A percentile compares a stretch with the other conserved stretches of the same genome.
Conservation (phyloP, 2,329 filamentous ascomycete species). For the Dactylellina haptotyla region DNA sequence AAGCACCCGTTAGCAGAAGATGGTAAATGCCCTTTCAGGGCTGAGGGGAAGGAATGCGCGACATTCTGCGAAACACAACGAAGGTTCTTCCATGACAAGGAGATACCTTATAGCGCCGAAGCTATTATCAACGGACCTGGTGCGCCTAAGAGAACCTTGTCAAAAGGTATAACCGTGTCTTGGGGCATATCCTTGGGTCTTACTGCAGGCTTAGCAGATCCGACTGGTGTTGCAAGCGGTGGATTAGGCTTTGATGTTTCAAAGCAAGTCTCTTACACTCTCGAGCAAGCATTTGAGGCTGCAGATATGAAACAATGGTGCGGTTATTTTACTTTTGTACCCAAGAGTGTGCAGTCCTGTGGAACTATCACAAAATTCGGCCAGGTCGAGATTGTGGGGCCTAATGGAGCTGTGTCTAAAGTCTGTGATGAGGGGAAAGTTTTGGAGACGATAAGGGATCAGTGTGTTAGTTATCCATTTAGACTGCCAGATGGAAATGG, state of each 20-base stretch:
- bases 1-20: background rate
- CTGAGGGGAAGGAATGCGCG: background rate
- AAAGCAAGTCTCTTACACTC: background rate
- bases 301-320: constrained; percentile 1
- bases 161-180: constrained; percentile 1
- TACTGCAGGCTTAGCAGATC: background rate
- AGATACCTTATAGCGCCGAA: constrained; percentile 5
- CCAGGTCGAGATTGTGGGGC: background rate
- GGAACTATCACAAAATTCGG: constrained; percentile 19
- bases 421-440: background rate
- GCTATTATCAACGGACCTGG: background rate
- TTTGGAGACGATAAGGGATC: background rate
- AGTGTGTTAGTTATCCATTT: constrained; percentile 12
- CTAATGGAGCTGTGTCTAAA: constrained; percentile 2
- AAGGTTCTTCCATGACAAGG: background rate
- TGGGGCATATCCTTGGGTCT: constrained; percentile 12
- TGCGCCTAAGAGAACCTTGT: background rate
- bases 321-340: constrained; percentile 25
- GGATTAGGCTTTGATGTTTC: constrained; percentile 4
- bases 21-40: background rate
- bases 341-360: constrained; percentile 27
- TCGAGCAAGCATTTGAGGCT: background rate
- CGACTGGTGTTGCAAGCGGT: background rate
- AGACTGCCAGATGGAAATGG: background rate
- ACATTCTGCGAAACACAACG: background rate